Evolutionary conservation across 768 basidiomycete genomes (phyloP), one percentile per base, ranked within the genome.

Genomic region (Pleurotus giganteus): DNA sequence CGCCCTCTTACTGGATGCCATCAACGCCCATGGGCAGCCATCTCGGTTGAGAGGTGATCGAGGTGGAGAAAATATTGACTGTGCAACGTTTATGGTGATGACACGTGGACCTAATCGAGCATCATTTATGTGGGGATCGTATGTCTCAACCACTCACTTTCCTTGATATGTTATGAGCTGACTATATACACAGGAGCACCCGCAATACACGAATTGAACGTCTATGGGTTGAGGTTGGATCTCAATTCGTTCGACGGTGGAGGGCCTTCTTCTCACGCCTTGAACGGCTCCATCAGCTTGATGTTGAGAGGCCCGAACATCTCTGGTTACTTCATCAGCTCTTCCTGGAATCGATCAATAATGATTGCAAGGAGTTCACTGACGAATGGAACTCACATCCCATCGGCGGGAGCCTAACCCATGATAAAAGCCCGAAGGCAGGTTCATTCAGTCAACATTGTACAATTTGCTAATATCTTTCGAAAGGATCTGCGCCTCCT

Each of bases 261-360:
- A 39, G 61, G 8, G 71, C 64, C 1, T 76, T 77, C 53, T 78
- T 78, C 47, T 54, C 24, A 0, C 55, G 58, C 0, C 65, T 77
- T 0, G 72, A 74, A 39, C 37, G 58, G 1, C 46, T 66, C 2
- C 71, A 77, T 39, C 8, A 43, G 1, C 67, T 78, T 0, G 58
- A 78, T 44, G 1, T 36, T 0, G 37, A 37, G 0, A 52, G 69
- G 4, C 47, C 60, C 0, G 1, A 36, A 3, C 74, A 78, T 54
- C 56, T 75, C 0, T 78, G 76, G 77, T 64, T 78, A 0, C 60
- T 78, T 1, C 71, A 75, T 17, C 15, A n/a, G 19, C 58, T 74
- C 1, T 74, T 73, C 50, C 58, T 73, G 1, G 29, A 49, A 1
- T 41, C 42, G 4, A 60, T 73, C 23, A 67, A 72, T 31, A 29